A percentile compares a stretch with the other conserved stretches of the same genome.
Evolutionary conservation across 257 asterid species (phyloP).

Genomic region (Solanum dulcamara): DNA sequence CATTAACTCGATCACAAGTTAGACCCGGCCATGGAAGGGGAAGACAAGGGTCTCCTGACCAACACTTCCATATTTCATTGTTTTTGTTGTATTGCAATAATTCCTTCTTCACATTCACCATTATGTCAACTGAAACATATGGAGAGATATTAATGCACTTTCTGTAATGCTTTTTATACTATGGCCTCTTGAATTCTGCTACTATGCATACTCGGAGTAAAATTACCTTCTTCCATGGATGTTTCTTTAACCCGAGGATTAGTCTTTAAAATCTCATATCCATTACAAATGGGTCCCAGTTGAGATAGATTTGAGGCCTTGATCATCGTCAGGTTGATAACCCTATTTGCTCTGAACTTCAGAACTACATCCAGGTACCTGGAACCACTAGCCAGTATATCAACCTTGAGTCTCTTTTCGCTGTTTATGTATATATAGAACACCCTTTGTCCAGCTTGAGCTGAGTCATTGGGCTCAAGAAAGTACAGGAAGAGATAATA

Average conservation of each 20-base stretch:
- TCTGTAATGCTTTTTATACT: not conserved
- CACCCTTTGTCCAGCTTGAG: constrained; percentile 38
- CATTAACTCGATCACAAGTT: constrained; percentile 30
- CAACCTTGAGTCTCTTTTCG: constrained; percentile 18
- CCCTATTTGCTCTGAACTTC: constrained; percentile 34
- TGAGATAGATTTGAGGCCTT: constrained; percentile 24
- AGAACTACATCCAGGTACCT: constrained; percentile 13
- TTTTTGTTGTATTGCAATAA: constrained; percentile 34
- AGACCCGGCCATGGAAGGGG: constrained; percentile 65
- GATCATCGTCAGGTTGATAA: constrained; percentile 33
- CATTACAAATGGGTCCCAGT: constrained; percentile 47
- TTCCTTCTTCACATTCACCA: constrained; percentile 44
- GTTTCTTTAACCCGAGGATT: constrained; percentile 25
- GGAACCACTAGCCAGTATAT: constrained; percentile 21
- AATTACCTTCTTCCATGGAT: constrained; percentile 32
- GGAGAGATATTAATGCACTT: not conserved
- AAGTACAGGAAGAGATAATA: constrained; percentile 40
- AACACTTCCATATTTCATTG: constrained; percentile 30
- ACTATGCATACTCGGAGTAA: not conserved
- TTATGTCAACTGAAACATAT: constrained; percentile 25
- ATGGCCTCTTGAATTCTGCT: not conserved
- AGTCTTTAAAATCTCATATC: constrained; percentile 42
- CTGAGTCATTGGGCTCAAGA: constrained; percentile 33
- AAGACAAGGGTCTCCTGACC: constrained; percentile 69
- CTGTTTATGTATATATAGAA: constrained; percentile 35